These are phyloP conservation scores for Thielaviopsis euricoi DNA, from an alignment of 2,329 filamentous ascomycete species.

Conservation along the genomic window DNA sequence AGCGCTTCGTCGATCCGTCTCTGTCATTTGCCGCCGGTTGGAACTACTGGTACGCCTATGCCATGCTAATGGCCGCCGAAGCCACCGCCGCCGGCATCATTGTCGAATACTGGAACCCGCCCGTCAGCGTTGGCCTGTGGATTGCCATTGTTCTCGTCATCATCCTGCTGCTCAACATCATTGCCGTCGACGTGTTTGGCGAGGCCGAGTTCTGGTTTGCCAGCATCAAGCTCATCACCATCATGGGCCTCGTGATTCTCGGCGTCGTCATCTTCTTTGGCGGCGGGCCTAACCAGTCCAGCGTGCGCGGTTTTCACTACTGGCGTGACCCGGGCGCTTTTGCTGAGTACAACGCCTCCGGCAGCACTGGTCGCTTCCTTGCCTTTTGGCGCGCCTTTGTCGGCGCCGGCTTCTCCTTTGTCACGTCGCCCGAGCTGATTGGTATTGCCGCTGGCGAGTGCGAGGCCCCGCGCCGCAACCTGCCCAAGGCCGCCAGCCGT, in stretches of 20 bases:
- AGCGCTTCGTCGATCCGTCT: constrained; percentile 37
- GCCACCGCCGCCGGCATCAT: constrained; percentile 40
- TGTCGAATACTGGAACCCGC: constrained; percentile 41
- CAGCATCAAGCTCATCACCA: constrained; percentile 42
- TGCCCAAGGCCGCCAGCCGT: constrained; percentile 46
- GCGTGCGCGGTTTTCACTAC: constrained; percentile 27
- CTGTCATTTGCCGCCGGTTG: constrained; percentile 40
- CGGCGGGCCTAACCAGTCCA: constrained; percentile 32
- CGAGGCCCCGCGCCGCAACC: constrained; percentile 44
- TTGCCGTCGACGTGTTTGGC: constrained; percentile 40
- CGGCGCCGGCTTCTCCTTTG: constrained; percentile 44
- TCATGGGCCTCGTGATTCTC: constrained; percentile 39
- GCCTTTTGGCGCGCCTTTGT: constrained; percentile 41
- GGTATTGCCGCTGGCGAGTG: constrained; percentile 50
- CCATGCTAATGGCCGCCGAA: constrained; percentile 41
- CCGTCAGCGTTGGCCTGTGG: constrained; percentile 38
- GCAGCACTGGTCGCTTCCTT: constrained; percentile 35
- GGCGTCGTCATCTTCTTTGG: constrained; percentile 39
- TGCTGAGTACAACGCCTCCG: constrained; percentile 28
- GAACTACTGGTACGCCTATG: constrained; percentile 48
- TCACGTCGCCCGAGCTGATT: constrained; percentile 45
- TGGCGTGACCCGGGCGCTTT: constrained; percentile 28
- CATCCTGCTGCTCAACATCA: constrained; percentile 37
- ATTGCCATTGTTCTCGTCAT: constrained; percentile 40
- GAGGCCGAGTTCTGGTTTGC: constrained; percentile 48